Evolutionary conservation across 495 filamentous ascomycete species (phyloP).

Genomic region (Aspergillus funiculosus): DNA sequence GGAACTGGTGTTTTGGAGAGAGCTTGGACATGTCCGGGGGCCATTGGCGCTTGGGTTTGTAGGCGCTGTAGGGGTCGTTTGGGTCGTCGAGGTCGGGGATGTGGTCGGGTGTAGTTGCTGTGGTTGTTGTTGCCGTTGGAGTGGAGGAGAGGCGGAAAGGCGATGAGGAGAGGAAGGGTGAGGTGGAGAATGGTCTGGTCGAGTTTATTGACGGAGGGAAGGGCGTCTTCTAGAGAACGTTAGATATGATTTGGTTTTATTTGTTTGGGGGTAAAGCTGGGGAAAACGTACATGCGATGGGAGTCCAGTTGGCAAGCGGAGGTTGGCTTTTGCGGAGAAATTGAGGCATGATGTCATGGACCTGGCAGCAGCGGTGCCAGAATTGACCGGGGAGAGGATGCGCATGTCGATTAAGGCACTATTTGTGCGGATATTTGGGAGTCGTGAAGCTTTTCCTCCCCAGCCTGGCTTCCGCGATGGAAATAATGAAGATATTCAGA

Average conservation of each 20-base stretch:
- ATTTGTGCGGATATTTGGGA: too few relatives aligned
- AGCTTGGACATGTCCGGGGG: conserved; percentile 86
- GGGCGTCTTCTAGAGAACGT: neutral
- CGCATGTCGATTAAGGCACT: too few relatives aligned
- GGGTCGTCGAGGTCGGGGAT: conserved; percentile 3
- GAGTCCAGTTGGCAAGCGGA: too few relatives aligned
- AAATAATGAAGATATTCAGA: too few relatives aligned
- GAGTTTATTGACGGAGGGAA: conserved; percentile 2
- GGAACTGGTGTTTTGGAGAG: conserved; percentile 75
- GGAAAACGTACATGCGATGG: too few relatives aligned
- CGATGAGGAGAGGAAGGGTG: conserved; percentile 21
- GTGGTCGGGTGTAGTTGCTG: neutral
- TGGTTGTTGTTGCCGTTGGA: conserved; percentile 10
- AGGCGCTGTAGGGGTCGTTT: conserved; percentile 46
- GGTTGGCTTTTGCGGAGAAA: too few relatives aligned
- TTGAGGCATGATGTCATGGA: too few relatives aligned
- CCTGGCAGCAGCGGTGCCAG: too few relatives aligned
- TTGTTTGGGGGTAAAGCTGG: too few relatives aligned
- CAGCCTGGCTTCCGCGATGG: too few relatives aligned
- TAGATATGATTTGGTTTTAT: neutral
- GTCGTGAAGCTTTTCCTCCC: too few relatives aligned
- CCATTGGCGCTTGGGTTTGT: conserved; percentile 83
- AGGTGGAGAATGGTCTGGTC: neutral
- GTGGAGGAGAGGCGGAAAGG: conserved; percentile 37
- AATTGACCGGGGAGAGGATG: too few relatives aligned